A percentile compares a stretch with the other conserved stretches of the same genome.
Conservation (phyloP, 805 yeast genomes). For the baker's yeast (Saccharomyces cerevisiae) region DNA sequence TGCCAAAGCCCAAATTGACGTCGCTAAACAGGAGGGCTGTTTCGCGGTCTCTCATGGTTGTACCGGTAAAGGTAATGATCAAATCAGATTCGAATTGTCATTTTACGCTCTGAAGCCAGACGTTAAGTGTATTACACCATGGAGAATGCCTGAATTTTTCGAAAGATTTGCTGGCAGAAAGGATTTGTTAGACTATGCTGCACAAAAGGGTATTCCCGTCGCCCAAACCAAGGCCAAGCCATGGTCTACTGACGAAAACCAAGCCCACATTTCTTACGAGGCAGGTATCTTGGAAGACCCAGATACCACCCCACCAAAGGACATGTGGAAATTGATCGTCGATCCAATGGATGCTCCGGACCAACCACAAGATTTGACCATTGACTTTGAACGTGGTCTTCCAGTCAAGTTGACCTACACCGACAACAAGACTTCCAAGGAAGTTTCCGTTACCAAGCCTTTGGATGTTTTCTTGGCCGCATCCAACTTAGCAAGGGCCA, state of each 20-base stretch:
- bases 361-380: constrained; percentile 78
- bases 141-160: constrained; percentile 96
- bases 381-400: constrained; percentile 76
- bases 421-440: constrained; percentile 46
- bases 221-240: constrained; percentile 98
- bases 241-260: constrained; percentile 98
- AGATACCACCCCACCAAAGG: constrained; percentile 97
- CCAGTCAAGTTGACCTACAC: constrained; percentile 72
- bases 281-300: constrained; percentile 99
- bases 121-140: constrained; percentile 93
- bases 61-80: constrained; percentile 99
- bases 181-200: constrained; percentile 90
- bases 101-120: constrained; percentile 98
- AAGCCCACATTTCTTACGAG: constrained; percentile 98
- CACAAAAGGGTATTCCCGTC: constrained; percentile 84
- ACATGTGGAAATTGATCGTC: constrained; percentile 98
- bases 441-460: constrained; percentile 74
- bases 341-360: constrained; percentile 96
- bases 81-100: constrained; percentile 93
- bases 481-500: constrained; percentile 93
- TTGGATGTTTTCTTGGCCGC: constrained; percentile 89
- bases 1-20: constrained; percentile 95
- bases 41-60: constrained; percentile 98
- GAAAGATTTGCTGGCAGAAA: constrained; percentile 97
- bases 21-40: constrained; percentile 95